A percentile compares a stretch with the other conserved stretches of the same genome.
Conservation (phyloP, 768 basidiomycete genomes). For the Podaxis carcinomalis region DNA sequence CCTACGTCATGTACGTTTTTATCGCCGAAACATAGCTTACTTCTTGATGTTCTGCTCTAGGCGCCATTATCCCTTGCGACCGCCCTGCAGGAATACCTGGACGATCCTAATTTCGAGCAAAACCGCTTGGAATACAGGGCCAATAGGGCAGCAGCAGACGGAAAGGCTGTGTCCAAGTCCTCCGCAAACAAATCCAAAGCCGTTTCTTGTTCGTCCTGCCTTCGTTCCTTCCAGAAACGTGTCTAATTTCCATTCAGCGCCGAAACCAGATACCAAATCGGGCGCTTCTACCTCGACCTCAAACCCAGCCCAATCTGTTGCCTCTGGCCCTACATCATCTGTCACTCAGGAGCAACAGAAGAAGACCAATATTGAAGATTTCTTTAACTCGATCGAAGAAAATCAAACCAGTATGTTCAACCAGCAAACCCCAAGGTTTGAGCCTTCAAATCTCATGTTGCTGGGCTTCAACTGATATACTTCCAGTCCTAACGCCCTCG, state of each 20-base stretch:
- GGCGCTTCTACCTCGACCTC: background rate
- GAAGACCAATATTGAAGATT: slow-evolving; percentile 66
- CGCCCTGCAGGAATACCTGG: slow-evolving; percentile 91
- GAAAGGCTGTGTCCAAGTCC: slow-evolving; percentile 9
- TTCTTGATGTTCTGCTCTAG: slow-evolving; percentile 33
- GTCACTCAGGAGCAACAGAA: slow-evolving; percentile 24
- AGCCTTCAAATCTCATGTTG: slow-evolving; percentile 6
- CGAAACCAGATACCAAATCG: background rate
- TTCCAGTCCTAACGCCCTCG: slow-evolving; percentile 43
- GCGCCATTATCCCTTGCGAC: slow-evolving; percentile 94
- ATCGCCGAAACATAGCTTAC: background rate
- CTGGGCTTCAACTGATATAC: background rate
- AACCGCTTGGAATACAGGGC: slow-evolving; percentile 90
- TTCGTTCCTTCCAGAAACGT: background rate
- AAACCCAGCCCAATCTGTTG: slow-evolving; percentile 3
- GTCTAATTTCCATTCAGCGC: background rate
- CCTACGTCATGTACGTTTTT: slow-evolving; percentile 70
- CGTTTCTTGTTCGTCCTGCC: background rate
- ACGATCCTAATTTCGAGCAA: slow-evolving; percentile 95
- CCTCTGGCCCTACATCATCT: slow-evolving; percentile 18
- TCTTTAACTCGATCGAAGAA: slow-evolving; percentile 86
- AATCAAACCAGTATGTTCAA: slow-evolving; percentile 73
- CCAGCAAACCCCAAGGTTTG: slow-evolving; percentile 55
- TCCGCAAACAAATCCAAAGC: background rate
- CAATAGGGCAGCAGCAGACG: slow-evolving; percentile 65